phyloP scores from a whole-genome alignment of 2,329 filamentous ascomycete species.

The Penicillium frequentans region DNA sequence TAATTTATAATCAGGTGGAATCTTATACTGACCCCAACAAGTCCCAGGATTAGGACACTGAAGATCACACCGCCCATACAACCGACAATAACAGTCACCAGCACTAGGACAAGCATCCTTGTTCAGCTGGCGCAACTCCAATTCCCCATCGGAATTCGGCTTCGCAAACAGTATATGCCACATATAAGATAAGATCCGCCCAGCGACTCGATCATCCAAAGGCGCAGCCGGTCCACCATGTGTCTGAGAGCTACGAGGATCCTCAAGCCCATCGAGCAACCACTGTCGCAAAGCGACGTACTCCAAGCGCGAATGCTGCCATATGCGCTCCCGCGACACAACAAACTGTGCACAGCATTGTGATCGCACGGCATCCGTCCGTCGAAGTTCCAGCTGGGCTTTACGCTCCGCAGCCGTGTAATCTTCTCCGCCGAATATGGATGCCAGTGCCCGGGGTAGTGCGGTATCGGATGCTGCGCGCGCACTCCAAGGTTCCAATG shows the following conservation, averaged over 20 bases:
- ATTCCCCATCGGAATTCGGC: conserved; percentile 15
- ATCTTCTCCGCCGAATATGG: conserved; percentile 39
- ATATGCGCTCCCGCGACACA: conserved; percentile 50
- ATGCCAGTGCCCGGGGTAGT: conserved; percentile 34
- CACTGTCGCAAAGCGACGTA: conserved; percentile 56
- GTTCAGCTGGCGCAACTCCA: conserved; percentile 42
- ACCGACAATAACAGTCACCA: conserved; percentile 45
- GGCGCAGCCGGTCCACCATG: conserved; percentile 34
- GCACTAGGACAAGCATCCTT: conserved; percentile 37
- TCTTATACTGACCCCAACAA: conserved; percentile 42
- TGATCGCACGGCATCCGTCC: conserved; percentile 45
- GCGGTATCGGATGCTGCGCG: conserved; percentile 41
- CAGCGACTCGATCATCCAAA: conserved; percentile 44
- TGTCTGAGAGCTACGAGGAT: not conserved
- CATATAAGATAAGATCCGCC: conserved; percentile 50
- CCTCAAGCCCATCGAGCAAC: conserved; percentile 45
- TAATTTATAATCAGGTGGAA: conserved; percentile 39
- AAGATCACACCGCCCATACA: conserved; percentile 45
- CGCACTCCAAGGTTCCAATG: conserved; percentile 46
- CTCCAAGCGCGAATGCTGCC: conserved; percentile 51
- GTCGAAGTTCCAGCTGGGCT: conserved; percentile 32
- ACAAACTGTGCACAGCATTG: conserved; percentile 61
- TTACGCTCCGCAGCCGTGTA: not conserved
- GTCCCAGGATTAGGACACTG: conserved; percentile 31
- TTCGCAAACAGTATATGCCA: conserved; percentile 52